Base-by-base conservation (phyloP, 805 yeast genomes). In the Ogataea allantospora region DNA sequence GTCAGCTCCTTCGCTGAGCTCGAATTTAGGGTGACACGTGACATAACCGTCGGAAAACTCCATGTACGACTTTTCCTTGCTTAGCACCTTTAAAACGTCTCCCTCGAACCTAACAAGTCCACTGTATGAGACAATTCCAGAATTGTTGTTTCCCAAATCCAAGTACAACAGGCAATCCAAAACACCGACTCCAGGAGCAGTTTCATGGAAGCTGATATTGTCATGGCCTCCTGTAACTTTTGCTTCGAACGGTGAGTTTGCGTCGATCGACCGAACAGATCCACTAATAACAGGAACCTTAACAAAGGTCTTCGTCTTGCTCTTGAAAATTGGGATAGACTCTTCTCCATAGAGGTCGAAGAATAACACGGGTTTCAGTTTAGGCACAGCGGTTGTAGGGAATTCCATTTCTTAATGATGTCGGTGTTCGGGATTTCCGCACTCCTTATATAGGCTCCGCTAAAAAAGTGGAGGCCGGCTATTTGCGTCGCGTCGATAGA, bases 101-200 rank as follows among this genome's bases (percentile, higher is more conserved):
- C 62, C 68, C 5, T 53, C 56, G 39, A 66, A 59, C 37, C 66
- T 61, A 39, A 71, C 66, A 27, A 73, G 66, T 25, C 85, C 85
- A 5, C 65, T 51, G 55, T 78, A 78, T 30, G 60, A 58, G 38
- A 73, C 48, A 40, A 60, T 64, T 5, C 75, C 80, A 27, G 56
- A 60, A 12, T 49, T 38, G 42, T 65, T 69, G 24, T 42, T 48
- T 8, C 40, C 43, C 33, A 54, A 46, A 13, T 42, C 41, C 21
- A 76, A 67, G 46, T 63, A 73, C 36, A 77, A 41, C 35, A 66
- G 67, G 54, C 82, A 77, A 48, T 75, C 78, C 47, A 77, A 61
- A 15, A 41, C 38, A 14, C 63, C 62, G 27, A 54, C 42, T 1
- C 41, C 7, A 9, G 61, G 58, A n/a, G 51, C 51, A 8, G 60